Evolutionary conservation across 2,329 filamentous ascomycete species (phyloP), one percentile per base, ranked within the genome.

Genomic region (Orbilia blumenaviensis): DNA sequence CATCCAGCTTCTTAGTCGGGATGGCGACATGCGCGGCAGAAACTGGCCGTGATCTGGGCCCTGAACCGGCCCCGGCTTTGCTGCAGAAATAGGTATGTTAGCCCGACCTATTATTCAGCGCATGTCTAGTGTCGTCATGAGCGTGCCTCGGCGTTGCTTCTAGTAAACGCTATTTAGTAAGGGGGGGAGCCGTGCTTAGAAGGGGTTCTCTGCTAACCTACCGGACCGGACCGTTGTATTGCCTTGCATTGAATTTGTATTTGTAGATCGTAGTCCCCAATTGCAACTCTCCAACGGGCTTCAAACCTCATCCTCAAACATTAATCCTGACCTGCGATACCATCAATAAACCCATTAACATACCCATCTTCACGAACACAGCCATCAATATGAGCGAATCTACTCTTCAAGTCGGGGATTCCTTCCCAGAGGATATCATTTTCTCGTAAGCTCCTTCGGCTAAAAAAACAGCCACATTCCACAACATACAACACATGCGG

Each of bases 371-470:
- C 29, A 38, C 12, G 34, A 32, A 3, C 41, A 42, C n/a, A n/a
- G n/a, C 18, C 34, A 21, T 54, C 66, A 48, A 54, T 25, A 77
- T 77, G 73, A 71, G 60, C 54, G 50, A 16, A 32, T 58, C 73
- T 9, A 66, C 41, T 16, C 88, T 95, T 84, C 90, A 94, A 83
- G 87, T 88, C 82, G 94, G 94, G 82, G 92, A 96, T 83, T 86
- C 86, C 83, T 94, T 98, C 87, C 94, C 94, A 80, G 85, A 89
- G 80, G 91, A 88, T 80, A 90, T 96, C 77, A 86, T 87, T 83
- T 97, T 97, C 87, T 86, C 87, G 89, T 90, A 84, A 81, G 87
- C 84, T 42, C 23, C 5, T 27, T 50, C 56, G 18, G 41, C 10
- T 38, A 9, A 18, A 46, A 27, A 18, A 76, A 48, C 16, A 32